Percentiles rank a stretch among this genome's conserved stretches.
Evolutionary conservation across 1,284 basidiomycete species (phyloP).

Genomic region (Pseudozyma hubeiensis): DNA sequence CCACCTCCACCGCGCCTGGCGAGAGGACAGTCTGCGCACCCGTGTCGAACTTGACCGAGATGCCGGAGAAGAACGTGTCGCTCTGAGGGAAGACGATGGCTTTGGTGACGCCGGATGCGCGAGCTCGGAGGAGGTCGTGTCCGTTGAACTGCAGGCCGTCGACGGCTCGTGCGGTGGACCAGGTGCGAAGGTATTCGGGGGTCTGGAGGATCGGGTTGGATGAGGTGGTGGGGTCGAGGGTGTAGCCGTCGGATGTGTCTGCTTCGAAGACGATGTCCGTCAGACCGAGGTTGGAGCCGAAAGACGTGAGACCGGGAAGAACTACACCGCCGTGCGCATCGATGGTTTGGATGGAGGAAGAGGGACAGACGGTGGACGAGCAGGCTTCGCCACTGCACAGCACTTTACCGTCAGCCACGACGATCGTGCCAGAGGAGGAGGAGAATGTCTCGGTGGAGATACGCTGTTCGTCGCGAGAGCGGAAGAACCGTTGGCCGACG

Average conservation of each 20-base stretch:
- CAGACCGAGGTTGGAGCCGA: slow-evolving; percentile 56
- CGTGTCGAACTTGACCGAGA: slow-evolving; percentile 47
- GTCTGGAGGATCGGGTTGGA: slow-evolving; percentile 13
- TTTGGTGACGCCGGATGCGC: slow-evolving; percentile 74
- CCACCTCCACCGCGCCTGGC: slow-evolving; percentile 75
- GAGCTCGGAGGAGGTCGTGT: slow-evolving; percentile 66
- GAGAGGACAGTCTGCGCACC: slow-evolving; percentile 71
- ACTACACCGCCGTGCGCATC: slow-evolving; percentile 43
- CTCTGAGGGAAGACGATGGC: slow-evolving; percentile 71
- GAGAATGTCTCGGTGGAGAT: slow-evolving; percentile 9
- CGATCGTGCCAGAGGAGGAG: slow-evolving; percentile 10
- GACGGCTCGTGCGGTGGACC: slow-evolving; percentile 43
- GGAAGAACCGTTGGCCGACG: slow-evolving; percentile 36
- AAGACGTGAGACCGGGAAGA: slow-evolving; percentile 53
- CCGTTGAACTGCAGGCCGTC: slow-evolving; percentile 60
- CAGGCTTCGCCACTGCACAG: slow-evolving; percentile 36
- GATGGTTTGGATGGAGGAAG: slow-evolving; percentile 10
- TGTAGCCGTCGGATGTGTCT: slow-evolving; percentile 48
- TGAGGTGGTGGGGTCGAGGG: slow-evolving; percentile 22
- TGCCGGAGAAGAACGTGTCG: slow-evolving; percentile 73
- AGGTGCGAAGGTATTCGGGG: slow-evolving; percentile 16
- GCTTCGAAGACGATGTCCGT: slow-evolving; percentile 58
- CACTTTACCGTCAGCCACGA: slow-evolving; percentile 45
- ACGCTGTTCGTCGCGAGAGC: not conserved
- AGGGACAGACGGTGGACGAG: slow-evolving; percentile 6